phyloP scores from a whole-genome alignment of 2,329 filamentous ascomycete genomes.

The Penicillium sp. region DNA sequence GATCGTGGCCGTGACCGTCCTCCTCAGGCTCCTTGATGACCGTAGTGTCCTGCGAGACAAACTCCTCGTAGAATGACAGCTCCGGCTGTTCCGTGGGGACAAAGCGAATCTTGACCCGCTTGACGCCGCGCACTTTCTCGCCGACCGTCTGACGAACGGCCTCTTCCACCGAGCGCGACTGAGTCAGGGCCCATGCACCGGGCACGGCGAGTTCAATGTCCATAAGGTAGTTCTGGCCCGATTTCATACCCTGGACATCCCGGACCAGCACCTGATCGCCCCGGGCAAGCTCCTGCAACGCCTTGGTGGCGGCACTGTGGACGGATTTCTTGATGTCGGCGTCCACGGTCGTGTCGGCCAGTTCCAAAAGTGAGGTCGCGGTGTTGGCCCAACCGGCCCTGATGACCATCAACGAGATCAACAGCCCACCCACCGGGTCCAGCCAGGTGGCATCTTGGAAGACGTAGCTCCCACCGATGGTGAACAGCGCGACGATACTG shows the following conservation, averaged over 20 bases:
- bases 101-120: conserved; percentile 78
- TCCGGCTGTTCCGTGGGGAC: conserved; percentile 59
- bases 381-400: conserved; percentile 87
- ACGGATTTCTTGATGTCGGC: conserved; percentile 72
- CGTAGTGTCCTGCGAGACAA: conserved; percentile 58
- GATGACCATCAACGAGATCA: conserved; percentile 91
- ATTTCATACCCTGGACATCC: conserved; percentile 84
- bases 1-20: conserved; percentile 19
- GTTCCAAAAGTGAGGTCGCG: conserved; percentile 70
- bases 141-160: conserved; percentile 67
- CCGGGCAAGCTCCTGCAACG: conserved; percentile 50
- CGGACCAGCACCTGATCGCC: conserved; percentile 62
- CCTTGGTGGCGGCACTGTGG: conserved; percentile 57
- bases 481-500: conserved; percentile 83
- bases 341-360: conserved; percentile 87
- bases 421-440: conserved; percentile 83
- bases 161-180: conserved; percentile 64
- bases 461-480: conserved; percentile 83
- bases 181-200: conserved; percentile 65
- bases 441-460: conserved; percentile 83
- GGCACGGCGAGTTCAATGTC: conserved; percentile 83
- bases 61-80: conserved; percentile 67
- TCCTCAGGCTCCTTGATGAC: conserved; percentile 52
- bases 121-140: conserved; percentile 72
- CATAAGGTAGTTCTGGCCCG: conserved; percentile 91